Evolutionary conservation across 169 alveolate species (phyloP), one percentile per base, ranked within the genome.

Genomic region (Plasmodium relictum): DNA sequence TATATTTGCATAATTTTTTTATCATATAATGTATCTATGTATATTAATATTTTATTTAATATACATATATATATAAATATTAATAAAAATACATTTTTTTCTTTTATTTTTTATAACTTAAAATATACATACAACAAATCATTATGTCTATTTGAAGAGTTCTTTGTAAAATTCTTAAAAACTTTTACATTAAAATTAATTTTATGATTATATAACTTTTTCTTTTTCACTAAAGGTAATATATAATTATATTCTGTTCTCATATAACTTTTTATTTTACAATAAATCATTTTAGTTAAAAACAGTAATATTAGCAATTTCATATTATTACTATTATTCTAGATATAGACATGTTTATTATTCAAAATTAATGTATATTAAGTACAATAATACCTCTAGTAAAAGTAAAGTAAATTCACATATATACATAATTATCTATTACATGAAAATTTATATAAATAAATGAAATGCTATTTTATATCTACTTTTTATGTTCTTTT

Each of bases 181-280:
- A 68, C 24, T 78, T 41, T 59, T 26, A 74, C 45, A 76, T 72
- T 66, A 26, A 69, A 88, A 20, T 26, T 44, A 5, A 54, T 88
- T 73, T 69, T 69, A 45, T 74, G 71, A 16, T 50, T 66, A 31
- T 54, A 69, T 31, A 54, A 20, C 26, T 56, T 78, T 62, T 63
- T 65, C 73, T 18, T 70, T 73, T 56, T 66, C 59, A 65, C 52
- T 52, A 78, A 45, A 56, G 89, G 88, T 59, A 66, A n/a, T 63
- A 73, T 71, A 88, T 72, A 78, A 72, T 83, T 54, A 56, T 78
- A 87, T 52, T 89, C 78, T 42, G 71, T 73, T 63, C 63, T 68
- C 80, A 83, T 24, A 74, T 66, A 76, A 31, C 58, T 61, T 62
- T 59, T 68, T 58, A 66, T 58, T 73, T 83, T 89, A 73, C 83